Base-by-base conservation (phyloP, 495 filamentous ascomycete species). In the Penicillium desertorum region DNA sequence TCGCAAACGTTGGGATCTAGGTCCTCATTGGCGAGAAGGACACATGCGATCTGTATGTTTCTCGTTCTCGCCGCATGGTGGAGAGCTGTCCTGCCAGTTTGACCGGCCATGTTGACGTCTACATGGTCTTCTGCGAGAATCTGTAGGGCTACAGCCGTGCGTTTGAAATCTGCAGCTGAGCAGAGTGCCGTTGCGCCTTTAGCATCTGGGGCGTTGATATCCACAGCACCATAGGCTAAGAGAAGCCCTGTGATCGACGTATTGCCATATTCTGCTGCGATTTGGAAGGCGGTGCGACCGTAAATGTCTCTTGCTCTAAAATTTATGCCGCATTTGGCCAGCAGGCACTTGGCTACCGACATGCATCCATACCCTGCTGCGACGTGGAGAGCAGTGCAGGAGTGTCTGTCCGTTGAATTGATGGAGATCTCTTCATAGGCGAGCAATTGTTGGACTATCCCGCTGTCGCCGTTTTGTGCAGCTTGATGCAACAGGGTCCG, bases 261-360 rank as follows among this genome's bases (percentile, higher is more conserved):
- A 44, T 56, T 9, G 44, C 44, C 34, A 42, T 56, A 34, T 42
- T 56, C 54, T 56, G 54, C 54, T 56, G 54, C 54, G 34, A 56
- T 56, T 11, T 56, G 54, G 8, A 56, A 48, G 54, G 54, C 54
- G n/a, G 54, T 48, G 36, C 44, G 54, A 56, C 54, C 54, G 34
- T 56, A 56, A n/a, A 14, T 56, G 32, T 56, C 54, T 48, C 30
- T 56, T 27, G 54, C 44, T 20, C 5, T 39, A 4, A 39, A 17
- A 19, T 19, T 4, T 41, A 41, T 41, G n/a, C 37, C 37, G n/a
- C 16, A 8, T 17, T 41, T 41, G 37, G 37, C 37, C 14, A 41
- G 37, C 16, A 41, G 37, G n/a, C 37, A 41, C 14, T 41, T 41
- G 16, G 6, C 37, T 41, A 41, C 37, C 37, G 37, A 41, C 37